Evolutionary conservation across 2,329 filamentous ascomycete genomes (phyloP).

Genomic region (Plenodomus lindquistii): DNA sequence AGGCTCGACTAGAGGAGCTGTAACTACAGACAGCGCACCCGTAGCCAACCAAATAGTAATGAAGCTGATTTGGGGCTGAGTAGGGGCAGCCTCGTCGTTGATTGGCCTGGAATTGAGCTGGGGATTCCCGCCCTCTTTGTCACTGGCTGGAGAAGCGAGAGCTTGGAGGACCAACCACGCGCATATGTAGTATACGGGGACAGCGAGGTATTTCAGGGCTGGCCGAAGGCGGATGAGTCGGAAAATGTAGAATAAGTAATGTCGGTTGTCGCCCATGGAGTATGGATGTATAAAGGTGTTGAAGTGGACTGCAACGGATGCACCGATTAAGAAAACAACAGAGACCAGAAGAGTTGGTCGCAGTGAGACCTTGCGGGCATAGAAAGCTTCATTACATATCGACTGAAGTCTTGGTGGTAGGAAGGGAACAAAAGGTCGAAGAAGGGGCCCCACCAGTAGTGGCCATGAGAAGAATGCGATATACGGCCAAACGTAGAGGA

Average conservation of each 20-base stretch:
- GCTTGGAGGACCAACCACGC: conserved; percentile 70
- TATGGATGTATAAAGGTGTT: conserved; percentile 97
- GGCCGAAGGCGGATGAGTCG: conserved; percentile 72
- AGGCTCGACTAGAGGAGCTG: conserved; percentile 90
- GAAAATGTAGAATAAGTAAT: conserved; percentile 98
- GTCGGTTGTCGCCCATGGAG: conserved; percentile 91
- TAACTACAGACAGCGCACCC: conserved; percentile 77
- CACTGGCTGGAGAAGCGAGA: conserved; percentile 50
- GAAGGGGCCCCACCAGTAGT: conserved; percentile 64
- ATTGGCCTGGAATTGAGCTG: conserved; percentile 7
- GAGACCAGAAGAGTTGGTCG: conserved; percentile 32
- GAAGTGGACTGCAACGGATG: conserved; percentile 63
- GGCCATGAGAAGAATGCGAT: conserved; percentile 88
- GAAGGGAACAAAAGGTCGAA: conserved; percentile 40
- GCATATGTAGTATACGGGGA: conserved; percentile 70
- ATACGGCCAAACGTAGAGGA: conserved; percentile 94
- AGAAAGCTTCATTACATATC: conserved; percentile 7
- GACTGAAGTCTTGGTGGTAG: conserved; percentile 20
- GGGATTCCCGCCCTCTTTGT: not conserved
- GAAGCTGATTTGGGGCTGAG: conserved; percentile 47
- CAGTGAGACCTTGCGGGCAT: conserved; percentile 3
- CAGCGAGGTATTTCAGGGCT: conserved; percentile 67
- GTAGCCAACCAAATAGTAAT: conserved; percentile 67
- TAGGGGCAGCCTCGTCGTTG: conserved; percentile 1
- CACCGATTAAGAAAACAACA: conserved; percentile 40